Evolutionary conservation across 345 rosid species (phyloP).

Genomic region (Brassica cretica): DNA sequence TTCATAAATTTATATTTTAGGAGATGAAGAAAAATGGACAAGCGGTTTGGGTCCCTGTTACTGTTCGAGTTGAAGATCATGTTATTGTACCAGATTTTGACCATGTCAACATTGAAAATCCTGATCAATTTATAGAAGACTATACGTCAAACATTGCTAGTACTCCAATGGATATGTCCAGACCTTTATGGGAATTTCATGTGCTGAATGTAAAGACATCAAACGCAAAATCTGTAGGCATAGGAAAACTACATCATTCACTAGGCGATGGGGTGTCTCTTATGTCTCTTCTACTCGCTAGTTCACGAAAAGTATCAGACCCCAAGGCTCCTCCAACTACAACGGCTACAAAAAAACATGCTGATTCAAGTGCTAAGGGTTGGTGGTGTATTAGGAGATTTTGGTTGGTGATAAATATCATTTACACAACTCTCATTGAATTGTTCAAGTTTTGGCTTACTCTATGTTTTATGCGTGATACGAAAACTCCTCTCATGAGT

Average conservation of each 20-base stretch:
- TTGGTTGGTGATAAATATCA: conserved; percentile 41
- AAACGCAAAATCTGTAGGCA: conserved; percentile 52
- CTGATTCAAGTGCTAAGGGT: background rate
- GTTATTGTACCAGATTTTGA: conserved; percentile 44
- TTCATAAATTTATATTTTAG: conserved; percentile 41
- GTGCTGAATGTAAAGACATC: conserved; percentile 58
- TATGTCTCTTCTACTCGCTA: conserved; percentile 54
- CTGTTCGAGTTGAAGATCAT: conserved; percentile 26
- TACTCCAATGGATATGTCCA: conserved; percentile 52
- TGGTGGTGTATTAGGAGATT: conserved; percentile 42
- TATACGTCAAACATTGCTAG: conserved; percentile 59
- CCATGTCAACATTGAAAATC: conserved; percentile 37
- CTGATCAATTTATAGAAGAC: conserved; percentile 59
- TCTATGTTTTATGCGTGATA: conserved; percentile 44
- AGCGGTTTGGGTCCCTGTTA: conserved; percentile 48
- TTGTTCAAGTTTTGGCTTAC: conserved; percentile 39
- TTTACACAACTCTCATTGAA: conserved; percentile 53
- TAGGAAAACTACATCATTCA: conserved; percentile 56
- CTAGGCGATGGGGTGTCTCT: conserved; percentile 60
- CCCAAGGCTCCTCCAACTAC: conserved; percentile 58
- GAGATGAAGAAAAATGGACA: conserved; percentile 39
- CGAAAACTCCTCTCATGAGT: conserved; percentile 47
- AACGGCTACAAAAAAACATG: conserved; percentile 30
- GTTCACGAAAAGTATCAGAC: conserved; percentile 52
- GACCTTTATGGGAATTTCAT: conserved; percentile 84